phyloP scores from a whole-genome alignment of 148 eudicot species.

The Euryodendron excelsum region DNA sequence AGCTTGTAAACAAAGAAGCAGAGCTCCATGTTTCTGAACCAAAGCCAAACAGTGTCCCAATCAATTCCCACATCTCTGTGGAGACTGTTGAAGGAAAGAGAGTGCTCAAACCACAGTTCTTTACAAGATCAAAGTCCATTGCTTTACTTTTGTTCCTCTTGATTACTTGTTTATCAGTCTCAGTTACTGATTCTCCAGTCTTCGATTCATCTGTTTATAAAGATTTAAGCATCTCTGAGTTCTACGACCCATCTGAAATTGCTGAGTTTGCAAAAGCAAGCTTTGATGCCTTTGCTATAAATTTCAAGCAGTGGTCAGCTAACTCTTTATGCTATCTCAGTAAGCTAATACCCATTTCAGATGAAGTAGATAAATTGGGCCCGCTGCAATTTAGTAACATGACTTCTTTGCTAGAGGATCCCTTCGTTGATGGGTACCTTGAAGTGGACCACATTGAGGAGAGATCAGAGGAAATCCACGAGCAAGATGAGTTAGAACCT shows the following conservation, averaged over 20 bases:
- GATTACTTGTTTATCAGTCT: slow-evolving; percentile 39
- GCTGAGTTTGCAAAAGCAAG: slow-evolving; percentile 33
- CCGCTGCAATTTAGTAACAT: slow-evolving; percentile 43
- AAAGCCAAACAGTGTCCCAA: slow-evolving; percentile 14
- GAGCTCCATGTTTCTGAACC: slow-evolving; percentile 23
- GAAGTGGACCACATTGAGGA: slow-evolving; percentile 13
- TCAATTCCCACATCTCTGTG: slow-evolving; percentile 13
- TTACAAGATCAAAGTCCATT: slow-evolving; percentile 34
- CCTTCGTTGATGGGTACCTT: slow-evolving; percentile 19
- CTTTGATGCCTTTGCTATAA: slow-evolving; percentile 26
- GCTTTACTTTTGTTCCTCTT: slow-evolving; percentile 44
- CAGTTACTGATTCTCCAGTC: slow-evolving; percentile 26
- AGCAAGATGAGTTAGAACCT: slow-evolving; percentile 10
- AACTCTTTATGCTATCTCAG: slow-evolving; percentile 34
- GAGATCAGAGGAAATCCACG: slow-evolving; percentile 6
- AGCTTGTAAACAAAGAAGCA: slow-evolving; percentile 22
- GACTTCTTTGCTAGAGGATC: slow-evolving; percentile 42
- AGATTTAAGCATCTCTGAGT: slow-evolving; percentile 31
- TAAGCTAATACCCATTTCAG: slow-evolving; percentile 23
- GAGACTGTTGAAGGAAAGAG: slow-evolving; percentile 24
- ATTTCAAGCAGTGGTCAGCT: slow-evolving; percentile 38
- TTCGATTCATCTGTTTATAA: slow-evolving; percentile 17
- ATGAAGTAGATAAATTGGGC: slow-evolving; percentile 25
- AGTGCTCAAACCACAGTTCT: slow-evolving; percentile 22
- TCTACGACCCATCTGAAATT: slow-evolving; percentile 27